phyloP scores from a whole-genome alignment of 2,329 filamentous ascomycete species.

The Neonectria coccinea region DNA sequence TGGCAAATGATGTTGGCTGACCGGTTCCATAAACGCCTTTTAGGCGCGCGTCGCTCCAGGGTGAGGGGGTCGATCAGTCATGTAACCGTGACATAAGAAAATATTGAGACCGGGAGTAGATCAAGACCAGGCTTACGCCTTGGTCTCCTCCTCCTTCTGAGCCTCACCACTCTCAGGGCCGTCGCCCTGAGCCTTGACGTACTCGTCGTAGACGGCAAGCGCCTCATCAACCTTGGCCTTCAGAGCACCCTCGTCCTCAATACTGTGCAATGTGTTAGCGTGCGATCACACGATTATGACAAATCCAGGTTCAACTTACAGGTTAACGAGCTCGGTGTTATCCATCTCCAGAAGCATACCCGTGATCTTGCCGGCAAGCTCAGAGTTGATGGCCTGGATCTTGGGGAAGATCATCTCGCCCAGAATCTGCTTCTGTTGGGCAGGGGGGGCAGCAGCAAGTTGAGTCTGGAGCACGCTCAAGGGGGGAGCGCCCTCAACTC shows the following conservation, averaged over 20 bases:
- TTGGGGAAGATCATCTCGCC: slow-evolving; percentile 99
- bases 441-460: slow-evolving; percentile 67
- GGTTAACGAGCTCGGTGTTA: slow-evolving; percentile 89
- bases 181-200: slow-evolving; percentile 84
- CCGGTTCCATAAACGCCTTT: slow-evolving; percentile 42
- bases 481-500: slow-evolving; percentile 49
- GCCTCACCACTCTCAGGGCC: slow-evolving; percentile 54
- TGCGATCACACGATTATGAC: slow-evolving; percentile 24
- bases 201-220: slow-evolving; percentile 97
- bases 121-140: slow-evolving; percentile 51
- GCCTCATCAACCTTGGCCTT: slow-evolving; percentile 98
- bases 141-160: slow-evolving; percentile 63
- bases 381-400: slow-evolving; percentile 93
- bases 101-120: slow-evolving; percentile 32
- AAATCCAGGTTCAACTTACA: slow-evolving; percentile 74
- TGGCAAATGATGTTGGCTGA: slow-evolving; percentile 47
- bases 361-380: slow-evolving; percentile 98
- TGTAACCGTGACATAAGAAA: slow-evolving; percentile 48
- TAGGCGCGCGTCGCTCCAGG: slow-evolving; percentile 41
- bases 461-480: slow-evolving; percentile 66
- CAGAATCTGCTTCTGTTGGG: slow-evolving; percentile 98
- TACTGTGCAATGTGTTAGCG: slow-evolving; percentile 62
- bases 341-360: slow-evolving; percentile 99
- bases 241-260: slow-evolving; percentile 89
- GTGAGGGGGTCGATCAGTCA: slow-evolving; percentile 45